phyloP scores from a whole-genome alignment of 768 basidiomycete genomes.

The Lentinus brumalis region DNA sequence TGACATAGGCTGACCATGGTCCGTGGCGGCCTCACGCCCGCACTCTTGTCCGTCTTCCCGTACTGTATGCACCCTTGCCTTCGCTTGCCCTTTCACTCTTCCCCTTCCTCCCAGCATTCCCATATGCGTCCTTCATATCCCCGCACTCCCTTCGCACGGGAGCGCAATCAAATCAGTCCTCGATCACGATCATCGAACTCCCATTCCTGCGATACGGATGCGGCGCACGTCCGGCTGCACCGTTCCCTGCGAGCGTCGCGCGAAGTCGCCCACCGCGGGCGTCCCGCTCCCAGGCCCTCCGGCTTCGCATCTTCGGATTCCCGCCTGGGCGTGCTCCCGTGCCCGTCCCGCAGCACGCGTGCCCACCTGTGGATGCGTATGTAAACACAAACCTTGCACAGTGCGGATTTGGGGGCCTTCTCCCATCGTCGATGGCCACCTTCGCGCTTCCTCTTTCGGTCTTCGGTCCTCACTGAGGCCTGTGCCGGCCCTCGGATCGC shows the following conservation, averaged over 20 bases:
- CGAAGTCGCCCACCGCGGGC: too few relatives aligned
- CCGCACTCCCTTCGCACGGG: background rate
- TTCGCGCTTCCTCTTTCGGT: background rate
- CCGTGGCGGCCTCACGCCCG: too few relatives aligned
- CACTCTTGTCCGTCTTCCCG: too few relatives aligned
- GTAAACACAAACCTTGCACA: conserved; percentile 6
- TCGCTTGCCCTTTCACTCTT: background rate
- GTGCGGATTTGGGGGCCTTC: background rate
- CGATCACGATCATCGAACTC: background rate
- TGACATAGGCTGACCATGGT: too few relatives aligned
- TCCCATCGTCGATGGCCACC: background rate
- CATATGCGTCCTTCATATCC: background rate
- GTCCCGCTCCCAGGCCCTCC: too few relatives aligned
- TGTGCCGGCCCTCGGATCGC: too few relatives aligned
- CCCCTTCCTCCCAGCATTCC: background rate
- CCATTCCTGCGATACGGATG: background rate
- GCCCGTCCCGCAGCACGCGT: background rate
- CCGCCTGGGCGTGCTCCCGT: too few relatives aligned
- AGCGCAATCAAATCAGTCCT: background rate
- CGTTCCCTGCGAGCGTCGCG: too few relatives aligned
- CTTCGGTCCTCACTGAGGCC: background rate
- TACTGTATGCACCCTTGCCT: too few relatives aligned
- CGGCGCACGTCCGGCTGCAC: too few relatives aligned
- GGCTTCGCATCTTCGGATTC: too few relatives aligned
- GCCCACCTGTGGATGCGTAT: conserved; percentile 7